Conservation (phyloP, 345 rosid genomes). For the Heritiera fomes region DNA sequence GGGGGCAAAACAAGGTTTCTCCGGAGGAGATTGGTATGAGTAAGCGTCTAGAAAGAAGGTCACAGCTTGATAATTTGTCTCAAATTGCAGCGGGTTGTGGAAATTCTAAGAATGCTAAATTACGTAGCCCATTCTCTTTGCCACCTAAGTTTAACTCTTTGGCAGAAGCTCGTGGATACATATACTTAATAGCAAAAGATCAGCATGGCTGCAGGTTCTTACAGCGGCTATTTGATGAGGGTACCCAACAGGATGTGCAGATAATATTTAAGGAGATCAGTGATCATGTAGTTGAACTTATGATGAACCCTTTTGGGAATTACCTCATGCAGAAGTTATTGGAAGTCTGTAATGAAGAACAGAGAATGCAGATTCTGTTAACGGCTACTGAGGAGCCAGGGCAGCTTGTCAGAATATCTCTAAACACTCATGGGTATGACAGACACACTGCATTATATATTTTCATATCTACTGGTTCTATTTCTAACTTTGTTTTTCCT, state of each 20-base stretch:
- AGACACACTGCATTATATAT: background rate
- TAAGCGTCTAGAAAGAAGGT: conserved; percentile 23
- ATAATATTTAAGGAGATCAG: conserved; percentile 42
- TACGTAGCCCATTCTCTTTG: conserved; percentile 8
- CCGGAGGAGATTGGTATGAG: conserved; percentile 9
- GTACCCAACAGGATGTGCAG: conserved; percentile 37
- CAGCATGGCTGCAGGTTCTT: conserved; percentile 54
- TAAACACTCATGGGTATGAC: conserved; percentile 47
- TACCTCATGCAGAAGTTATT: conserved; percentile 54
- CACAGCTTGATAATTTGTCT: conserved; percentile 18
- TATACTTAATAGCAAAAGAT: conserved; percentile 46
- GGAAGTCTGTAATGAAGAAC: conserved; percentile 52
- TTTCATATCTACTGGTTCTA: background rate
- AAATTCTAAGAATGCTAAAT: conserved; percentile 22
- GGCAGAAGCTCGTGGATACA: conserved; percentile 37
- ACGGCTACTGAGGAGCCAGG: conserved; percentile 38
- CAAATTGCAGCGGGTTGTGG: conserved; percentile 21
- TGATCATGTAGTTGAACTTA: conserved; percentile 52
- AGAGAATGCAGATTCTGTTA: conserved; percentile 42
- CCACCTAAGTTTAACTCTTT: conserved; percentile 33
- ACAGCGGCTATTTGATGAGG: conserved; percentile 42
- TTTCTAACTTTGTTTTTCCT: conserved; percentile 13
- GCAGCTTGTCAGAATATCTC: conserved; percentile 39
- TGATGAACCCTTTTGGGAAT: conserved; percentile 57
- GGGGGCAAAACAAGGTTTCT: conserved; percentile 16